Base-by-base conservation (phyloP, 306 rosid genomes). In the Oxytropis ochrocephala region DNA sequence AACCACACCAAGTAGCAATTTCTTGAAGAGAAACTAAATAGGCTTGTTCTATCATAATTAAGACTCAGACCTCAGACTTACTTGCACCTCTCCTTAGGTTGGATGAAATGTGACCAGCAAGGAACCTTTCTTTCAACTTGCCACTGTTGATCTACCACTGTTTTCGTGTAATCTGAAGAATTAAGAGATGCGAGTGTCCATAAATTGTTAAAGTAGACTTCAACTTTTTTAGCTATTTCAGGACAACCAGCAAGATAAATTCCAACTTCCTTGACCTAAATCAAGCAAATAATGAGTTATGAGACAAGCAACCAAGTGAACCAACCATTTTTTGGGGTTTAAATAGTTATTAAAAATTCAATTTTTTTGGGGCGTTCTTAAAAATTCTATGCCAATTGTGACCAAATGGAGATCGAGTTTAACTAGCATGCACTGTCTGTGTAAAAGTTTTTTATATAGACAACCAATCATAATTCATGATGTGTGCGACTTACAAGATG, bases 181-280 rank as follows among this genome's bases (percentile, higher is more conserved):
- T 82, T 73, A 38, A 90, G 96, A 69, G 81, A 78, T 46, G 88
- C 76, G 0, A 94, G 92, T 54, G 57, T 82, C 98, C 96, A 90
- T 54, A 94, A 72, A 85, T 88, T 90, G 83, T 84, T 64, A 63
- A 90, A 90, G 78, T 94, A 94, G 54, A 70, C 78, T 75, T 87
- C 87, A 53, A 94, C 92, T 41, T 76, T 72, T 69, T 73, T 73
- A 14, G 95, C 97, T 76, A 94, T 82, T 68, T 13, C 55, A 29
- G 92, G 92, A 76, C 98, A 90, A 61, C 73, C 89, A 61, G 75
- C 75, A 27, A 94, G 87, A 82, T 90, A 94, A 51, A 94, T 82
- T 68, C 98, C 98, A 12, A 94, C 78, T 83, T 94, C 98, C 76
- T 94, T 94, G 69, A 94, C 98, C 98, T 94, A 50, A 19, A 72